phyloP scores from a whole-genome alignment of 345 rosid genomes.

The Alliaria petiolata region DNA sequence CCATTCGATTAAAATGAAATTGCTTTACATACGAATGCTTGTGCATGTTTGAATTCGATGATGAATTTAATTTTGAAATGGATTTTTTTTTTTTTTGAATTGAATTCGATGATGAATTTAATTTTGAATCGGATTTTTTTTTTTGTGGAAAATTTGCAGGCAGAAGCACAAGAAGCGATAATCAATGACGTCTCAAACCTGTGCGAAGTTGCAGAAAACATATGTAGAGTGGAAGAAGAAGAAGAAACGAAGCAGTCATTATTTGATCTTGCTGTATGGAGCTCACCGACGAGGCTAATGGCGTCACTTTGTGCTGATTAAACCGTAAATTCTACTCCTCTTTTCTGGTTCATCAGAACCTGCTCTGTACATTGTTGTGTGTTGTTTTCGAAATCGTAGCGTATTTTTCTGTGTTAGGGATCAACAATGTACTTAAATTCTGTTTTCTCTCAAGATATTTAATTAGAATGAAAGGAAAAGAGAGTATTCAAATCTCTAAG shows the following conservation, averaged over 20 bases:
- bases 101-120: background rate
- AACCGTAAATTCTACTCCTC: background rate
- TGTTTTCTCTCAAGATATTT: background rate
- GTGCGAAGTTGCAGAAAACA: constrained; percentile 65
- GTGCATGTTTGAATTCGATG: background rate
- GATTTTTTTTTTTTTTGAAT: background rate
- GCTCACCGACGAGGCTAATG: constrained; percentile 64
- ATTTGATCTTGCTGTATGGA: constrained; percentile 69
- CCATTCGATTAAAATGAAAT: background rate
- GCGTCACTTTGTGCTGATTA: constrained; percentile 52
- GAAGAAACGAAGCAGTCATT: constrained; percentile 40
- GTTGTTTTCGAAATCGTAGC: background rate
- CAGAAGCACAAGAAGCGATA: constrained; percentile 55
- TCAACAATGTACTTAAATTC: background rate
- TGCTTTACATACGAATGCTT: too few relatives aligned
- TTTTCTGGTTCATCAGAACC: background rate
- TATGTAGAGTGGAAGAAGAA: constrained; percentile 51
- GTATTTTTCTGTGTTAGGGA: background rate
- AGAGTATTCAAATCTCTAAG: background rate
- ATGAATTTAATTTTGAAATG: background rate
- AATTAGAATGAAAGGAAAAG: too few relatives aligned
- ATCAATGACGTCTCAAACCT: constrained; percentile 47
- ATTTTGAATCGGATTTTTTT: background rate
- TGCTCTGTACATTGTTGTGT: background rate
- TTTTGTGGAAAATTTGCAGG: constrained; percentile 37